Percentiles rank a stretch among this genome's conserved stretches.
Conservation (phyloP, 192 early-diverging fungal species). For the Phycomyces blakesleeanus region DNA sequence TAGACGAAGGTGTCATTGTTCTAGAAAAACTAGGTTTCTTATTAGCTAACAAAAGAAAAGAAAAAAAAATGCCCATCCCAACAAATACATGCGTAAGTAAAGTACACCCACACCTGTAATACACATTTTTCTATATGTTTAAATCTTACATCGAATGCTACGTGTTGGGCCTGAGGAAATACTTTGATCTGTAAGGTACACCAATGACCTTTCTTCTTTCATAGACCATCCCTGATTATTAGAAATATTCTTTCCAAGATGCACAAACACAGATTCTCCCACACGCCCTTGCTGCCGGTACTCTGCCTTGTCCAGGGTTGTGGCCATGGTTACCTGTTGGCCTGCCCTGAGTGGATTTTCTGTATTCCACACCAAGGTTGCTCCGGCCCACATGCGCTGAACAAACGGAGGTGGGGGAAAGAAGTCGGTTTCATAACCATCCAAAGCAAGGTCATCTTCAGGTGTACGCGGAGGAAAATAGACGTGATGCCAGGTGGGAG, state of each 20-base stretch:
- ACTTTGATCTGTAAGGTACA: conserved; percentile 49
- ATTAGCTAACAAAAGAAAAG: too few species aligned
- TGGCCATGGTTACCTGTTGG: conserved; percentile 57
- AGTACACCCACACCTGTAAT: too few species aligned
- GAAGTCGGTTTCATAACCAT: conserved; percentile 80
- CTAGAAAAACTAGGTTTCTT: conserved; percentile 2
- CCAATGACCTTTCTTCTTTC: conserved; percentile 63
- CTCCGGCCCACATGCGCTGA: conserved; percentile 89
- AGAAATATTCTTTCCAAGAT: conserved; percentile 55
- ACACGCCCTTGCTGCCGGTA: conserved; percentile 51
- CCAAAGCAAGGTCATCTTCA: conserved; percentile 63
- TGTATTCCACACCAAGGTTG: conserved; percentile 54
- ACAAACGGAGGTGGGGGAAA: conserved; percentile 73
- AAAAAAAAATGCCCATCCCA: too few species aligned
- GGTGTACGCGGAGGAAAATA: conserved; percentile 75
- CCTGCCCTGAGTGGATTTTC: conserved; percentile 61
- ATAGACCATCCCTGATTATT: conserved; percentile 61
- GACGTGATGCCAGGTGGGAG: conserved; percentile 71
- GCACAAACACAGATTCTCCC: conserved; percentile 67
- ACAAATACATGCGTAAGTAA: too few species aligned
- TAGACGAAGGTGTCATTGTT: neutral
- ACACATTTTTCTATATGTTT: too few species aligned
- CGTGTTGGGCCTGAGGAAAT: neutral
- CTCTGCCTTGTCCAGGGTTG: conserved; percentile 49
- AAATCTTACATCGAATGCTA: neutral